phyloP scores from a whole-genome alignment of 1,284 basidiomycete genomes.

The Cronartium ribicola region DNA sequence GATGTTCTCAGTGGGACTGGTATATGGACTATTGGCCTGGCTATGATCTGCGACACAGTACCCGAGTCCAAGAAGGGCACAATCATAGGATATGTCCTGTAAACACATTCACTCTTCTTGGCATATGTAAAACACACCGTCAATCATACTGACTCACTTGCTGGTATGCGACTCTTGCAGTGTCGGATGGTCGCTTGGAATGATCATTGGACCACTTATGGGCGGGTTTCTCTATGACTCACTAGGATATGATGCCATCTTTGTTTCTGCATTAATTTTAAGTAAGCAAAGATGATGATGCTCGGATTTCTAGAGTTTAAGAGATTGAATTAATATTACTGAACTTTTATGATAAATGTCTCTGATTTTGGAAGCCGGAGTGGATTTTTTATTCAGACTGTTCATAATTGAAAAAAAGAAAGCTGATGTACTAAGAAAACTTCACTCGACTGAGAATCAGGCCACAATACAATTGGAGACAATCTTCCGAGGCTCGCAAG shows the following conservation, averaged over 20 bases:
- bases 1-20: conserved; percentile 9
- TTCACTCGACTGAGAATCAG: too few relatives aligned
- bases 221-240: conserved; percentile 30
- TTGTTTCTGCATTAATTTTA: conserved; percentile 24
- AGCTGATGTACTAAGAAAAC: too few relatives aligned
- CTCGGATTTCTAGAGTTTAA: neutral
- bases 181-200: conserved; percentile 36
- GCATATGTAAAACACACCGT: neutral
- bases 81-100: conserved; percentile 40
- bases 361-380: conserved; percentile 10
- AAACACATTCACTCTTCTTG: neutral
- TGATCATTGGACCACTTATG: conserved; percentile 15
- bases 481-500: neutral
- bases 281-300: conserved; percentile 3
- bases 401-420: conserved; percentile 15
- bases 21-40: conserved; percentile 32
- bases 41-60: conserved; percentile 30
- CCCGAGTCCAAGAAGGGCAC: conserved; percentile 11
- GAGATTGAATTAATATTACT: neutral
- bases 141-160: neutral
- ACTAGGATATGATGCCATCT: conserved; percentile 26
- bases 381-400: conserved; percentile 19
- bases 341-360: neutral
- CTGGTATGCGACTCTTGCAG: neutral
- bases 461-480: neutral